Evolutionary conservation across 768 basidiomycete species (phyloP).

Genomic region (Serendipita indica): DNA sequence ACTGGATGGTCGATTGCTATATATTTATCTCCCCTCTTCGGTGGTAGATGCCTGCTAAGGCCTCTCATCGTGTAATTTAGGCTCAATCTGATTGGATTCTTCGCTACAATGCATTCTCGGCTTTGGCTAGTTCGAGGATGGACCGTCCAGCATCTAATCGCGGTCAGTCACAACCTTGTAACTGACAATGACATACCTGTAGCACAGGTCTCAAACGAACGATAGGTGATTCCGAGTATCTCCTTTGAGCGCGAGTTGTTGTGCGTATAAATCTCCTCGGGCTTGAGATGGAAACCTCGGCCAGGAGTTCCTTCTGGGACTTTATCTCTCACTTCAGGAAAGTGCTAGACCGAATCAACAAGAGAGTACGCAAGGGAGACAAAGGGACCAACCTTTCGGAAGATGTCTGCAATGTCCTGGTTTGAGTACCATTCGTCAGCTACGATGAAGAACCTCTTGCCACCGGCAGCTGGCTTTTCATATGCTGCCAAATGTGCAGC

Average conservation of each 20-base stretch:
- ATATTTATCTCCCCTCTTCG: background rate
- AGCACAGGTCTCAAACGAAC: background rate
- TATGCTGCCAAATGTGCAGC: background rate
- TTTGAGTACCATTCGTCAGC: background rate
- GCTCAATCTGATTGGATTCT: background rate
- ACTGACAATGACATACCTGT: background rate
- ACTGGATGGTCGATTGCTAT: too few species aligned
- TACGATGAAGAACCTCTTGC: slow-evolving; percentile 6
- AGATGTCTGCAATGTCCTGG: slow-evolving; percentile 10
- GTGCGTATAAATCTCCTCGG: background rate
- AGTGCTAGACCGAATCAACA: background rate
- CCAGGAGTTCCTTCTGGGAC: slow-evolving; percentile 10
- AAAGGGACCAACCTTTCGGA: background rate
- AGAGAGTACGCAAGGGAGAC: background rate
- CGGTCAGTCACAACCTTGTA: background rate
- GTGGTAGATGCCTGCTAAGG: background rate
- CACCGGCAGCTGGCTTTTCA: background rate
- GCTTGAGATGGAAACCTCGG: background rate
- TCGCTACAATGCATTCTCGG: too few species aligned
- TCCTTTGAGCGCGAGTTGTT: slow-evolving; percentile 8
- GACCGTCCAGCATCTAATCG: background rate
- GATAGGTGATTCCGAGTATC: slow-evolving; percentile 7
- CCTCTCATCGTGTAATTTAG: background rate
- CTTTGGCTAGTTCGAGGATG: background rate
- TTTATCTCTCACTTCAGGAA: background rate